Conservation (phyloP, 164 flowering plant genomes). For the Sextonia rubra region DNA sequence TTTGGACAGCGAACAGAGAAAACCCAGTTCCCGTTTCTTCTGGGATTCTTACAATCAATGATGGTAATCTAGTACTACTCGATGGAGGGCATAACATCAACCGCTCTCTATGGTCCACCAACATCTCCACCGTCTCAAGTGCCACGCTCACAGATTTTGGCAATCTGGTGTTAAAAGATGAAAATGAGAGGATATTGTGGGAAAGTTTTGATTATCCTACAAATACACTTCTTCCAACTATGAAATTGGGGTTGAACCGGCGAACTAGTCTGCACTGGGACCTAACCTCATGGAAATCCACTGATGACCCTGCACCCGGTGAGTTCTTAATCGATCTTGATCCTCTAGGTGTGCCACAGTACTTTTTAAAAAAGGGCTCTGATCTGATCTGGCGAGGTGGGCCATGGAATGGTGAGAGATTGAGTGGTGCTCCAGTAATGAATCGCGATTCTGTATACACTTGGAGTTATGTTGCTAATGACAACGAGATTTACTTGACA, state of each 20-base stretch:
- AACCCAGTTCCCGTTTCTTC: conserved; percentile 6
- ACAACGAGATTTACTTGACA: conserved; percentile 30
- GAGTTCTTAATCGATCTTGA: conserved; percentile 29
- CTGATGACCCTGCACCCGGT: conserved; percentile 38
- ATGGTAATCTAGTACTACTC: conserved; percentile 16
- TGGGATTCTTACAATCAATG: conserved; percentile 6
- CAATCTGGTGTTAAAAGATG: conserved; percentile 18
- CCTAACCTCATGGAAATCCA: conserved; percentile 23
- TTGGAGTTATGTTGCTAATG: conserved; percentile 3
- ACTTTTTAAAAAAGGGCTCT: conserved; percentile 10
- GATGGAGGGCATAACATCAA: background rate
- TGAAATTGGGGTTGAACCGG: background rate
- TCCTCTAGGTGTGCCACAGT: conserved; percentile 29
- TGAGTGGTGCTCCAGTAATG: too few species aligned
- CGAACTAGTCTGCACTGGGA: too few species aligned
- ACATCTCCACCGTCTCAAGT: background rate
- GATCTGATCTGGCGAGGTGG: conserved; percentile 33
- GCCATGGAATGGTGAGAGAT: conserved; percentile 49
- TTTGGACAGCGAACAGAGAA: conserved; percentile 24
- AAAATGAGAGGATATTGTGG: background rate
- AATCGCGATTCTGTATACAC: too few species aligned
- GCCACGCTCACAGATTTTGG: conserved; percentile 22
- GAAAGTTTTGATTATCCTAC: conserved; percentile 8
- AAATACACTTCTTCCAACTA: conserved; percentile 1
- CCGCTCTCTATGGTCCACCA: background rate